These are phyloP conservation scores for Peronospora destructor DNA, from an alignment of 352 stramenopile genomes.

Conservation along the genomic window DNA sequence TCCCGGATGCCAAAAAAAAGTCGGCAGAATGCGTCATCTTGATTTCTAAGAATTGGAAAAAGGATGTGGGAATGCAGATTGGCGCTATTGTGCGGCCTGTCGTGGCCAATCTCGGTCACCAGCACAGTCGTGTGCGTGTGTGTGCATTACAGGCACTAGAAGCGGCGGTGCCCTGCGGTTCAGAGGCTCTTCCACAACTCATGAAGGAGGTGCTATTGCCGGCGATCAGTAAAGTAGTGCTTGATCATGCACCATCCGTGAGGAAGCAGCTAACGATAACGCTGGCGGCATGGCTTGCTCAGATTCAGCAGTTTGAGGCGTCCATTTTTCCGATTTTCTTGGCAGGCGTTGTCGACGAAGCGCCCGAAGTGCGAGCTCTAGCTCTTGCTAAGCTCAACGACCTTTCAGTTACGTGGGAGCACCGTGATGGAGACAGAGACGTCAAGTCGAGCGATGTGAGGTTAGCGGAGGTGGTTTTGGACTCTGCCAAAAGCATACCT, in stretches of 20 bases:
- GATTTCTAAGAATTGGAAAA: constrained; percentile 44
- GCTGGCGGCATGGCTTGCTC: constrained; percentile 51
- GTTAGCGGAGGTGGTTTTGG: constrained; percentile 34
- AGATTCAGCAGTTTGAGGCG: constrained; percentile 55
- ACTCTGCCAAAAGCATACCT: constrained; percentile 15
- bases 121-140: constrained; percentile 77
- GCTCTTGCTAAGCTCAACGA: constrained; percentile 38
- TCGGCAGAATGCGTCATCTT: constrained; percentile 55
- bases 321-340: constrained; percentile 63
- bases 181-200: constrained; percentile 56
- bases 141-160: constrained; percentile 69
- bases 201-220: constrained; percentile 74
- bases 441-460: constrained; percentile 21
- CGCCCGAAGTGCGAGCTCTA: constrained; percentile 47
- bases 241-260: constrained; percentile 59
- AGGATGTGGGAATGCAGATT: constrained; percentile 58
- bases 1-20: constrained; percentile 78
- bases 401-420: constrained; percentile 44
- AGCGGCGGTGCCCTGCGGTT: constrained; percentile 57
- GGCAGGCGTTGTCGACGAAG: constrained; percentile 59
- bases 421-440: constrained; percentile 15
- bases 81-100: constrained; percentile 60
- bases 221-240: constrained; percentile 55
- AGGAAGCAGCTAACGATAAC: constrained; percentile 63
- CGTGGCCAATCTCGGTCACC: constrained; percentile 64